Base-by-base conservation (phyloP, 176 grass and related monocot genomes). In the Oryza australiensis region DNA sequence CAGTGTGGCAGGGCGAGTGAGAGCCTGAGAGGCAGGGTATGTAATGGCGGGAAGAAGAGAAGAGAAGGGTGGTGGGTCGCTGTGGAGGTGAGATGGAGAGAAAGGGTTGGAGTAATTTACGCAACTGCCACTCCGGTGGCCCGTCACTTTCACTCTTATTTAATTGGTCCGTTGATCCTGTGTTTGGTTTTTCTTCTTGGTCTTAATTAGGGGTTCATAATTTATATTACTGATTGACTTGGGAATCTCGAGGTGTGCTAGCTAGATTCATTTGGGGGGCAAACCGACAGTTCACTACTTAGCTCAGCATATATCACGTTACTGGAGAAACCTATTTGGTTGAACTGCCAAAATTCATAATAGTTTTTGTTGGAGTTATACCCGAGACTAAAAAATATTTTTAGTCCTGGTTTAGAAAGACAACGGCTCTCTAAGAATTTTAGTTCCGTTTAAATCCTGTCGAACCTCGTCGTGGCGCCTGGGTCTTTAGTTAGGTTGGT, bases 41-140 rank as follows among this genome's bases (percentile, higher is more conserved):
- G 30, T 89, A 76, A 30, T 64, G 68, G 64, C 40, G 53, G 53
- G 22, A 68, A 15, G 18, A 3, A 32, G 32, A 32, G 2, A 8
- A 37, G 15, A 22, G 67, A 9, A 29, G 73, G 66, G 72, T 78
- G 80, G 60, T 11, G 34, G 42, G 72, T 82, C 73, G 79, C 51
- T 83, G 40, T 83, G 67, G 22, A 24, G 26, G 40, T 2, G 80
- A 23, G 49, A 53, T 16, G 71, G 49, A 23, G 0, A 48, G 49
- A 32, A 70, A 37, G 35, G 40, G 70, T 70, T 43, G 64, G 73
- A 55, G 51, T 51, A 70, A 53, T 70, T 38, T 55, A 64, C 10
- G 70, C 32, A 18, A 38, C 87, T 22, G 82, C 37, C 46, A 28
- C 75, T 80, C 48, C 71, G 68, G 77, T 84, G 63, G 23, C 10